Conservation (phyloP, 768 basidiomycete species). For the Tulasnella sp. region DNA sequence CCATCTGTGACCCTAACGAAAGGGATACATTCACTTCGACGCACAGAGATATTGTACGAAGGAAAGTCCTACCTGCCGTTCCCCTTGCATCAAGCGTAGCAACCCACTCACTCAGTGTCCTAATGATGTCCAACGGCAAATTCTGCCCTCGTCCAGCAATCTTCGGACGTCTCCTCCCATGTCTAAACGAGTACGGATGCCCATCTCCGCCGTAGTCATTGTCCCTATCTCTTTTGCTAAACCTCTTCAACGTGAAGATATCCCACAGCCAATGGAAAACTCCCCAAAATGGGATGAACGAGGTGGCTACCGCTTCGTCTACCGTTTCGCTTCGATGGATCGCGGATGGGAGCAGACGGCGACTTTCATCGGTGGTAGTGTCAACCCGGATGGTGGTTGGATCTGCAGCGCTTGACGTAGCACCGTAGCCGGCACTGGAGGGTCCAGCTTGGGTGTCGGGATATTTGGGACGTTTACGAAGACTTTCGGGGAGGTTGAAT, state of each 20-base stretch:
- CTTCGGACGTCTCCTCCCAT: background rate
- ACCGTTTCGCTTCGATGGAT: background rate
- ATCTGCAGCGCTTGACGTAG: no score
- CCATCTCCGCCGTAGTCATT: background rate
- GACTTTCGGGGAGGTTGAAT: background rate
- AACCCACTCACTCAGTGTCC: conserved; percentile 14
- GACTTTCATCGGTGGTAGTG: background rate
- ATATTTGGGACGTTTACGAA: conserved; percentile 3
- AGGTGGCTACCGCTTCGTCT: background rate
- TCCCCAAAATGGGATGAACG: conserved; percentile 9
- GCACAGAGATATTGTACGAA: background rate
- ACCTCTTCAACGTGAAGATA: conserved; percentile 6
- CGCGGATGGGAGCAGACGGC: conserved; percentile 10
- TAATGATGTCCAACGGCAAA: conserved; percentile 5
- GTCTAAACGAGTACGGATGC: conserved; percentile 9
- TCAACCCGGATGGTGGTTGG: background rate
- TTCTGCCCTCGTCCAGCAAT: conserved; percentile 12
- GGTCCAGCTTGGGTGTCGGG: background rate
- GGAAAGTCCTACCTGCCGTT: conserved; percentile 1
- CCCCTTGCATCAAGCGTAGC: conserved; percentile 8
- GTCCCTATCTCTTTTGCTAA: background rate
- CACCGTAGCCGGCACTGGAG: background rate
- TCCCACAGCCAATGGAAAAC: conserved; percentile 16
- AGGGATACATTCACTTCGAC: background rate
- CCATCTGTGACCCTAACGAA: background rate